phyloP scores from a whole-genome alignment of 495 filamentous ascomycete genomes.

The Antarctomyces pellizariae region DNA sequence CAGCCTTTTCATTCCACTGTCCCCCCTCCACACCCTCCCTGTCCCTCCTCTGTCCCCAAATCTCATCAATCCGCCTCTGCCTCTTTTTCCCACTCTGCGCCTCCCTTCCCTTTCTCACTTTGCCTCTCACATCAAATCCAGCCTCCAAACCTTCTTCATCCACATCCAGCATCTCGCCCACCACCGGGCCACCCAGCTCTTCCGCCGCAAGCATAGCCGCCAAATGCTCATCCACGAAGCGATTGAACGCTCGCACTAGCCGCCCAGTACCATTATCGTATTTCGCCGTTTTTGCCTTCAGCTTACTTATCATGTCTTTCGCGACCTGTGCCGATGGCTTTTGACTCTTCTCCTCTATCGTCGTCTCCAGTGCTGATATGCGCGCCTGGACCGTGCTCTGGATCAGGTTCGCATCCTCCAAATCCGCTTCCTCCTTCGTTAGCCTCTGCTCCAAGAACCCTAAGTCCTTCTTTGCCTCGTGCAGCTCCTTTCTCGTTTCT shows the following conservation, averaged over 20 bases:
- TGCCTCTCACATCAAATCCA: slow-evolving; percentile 51
- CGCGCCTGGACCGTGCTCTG: slow-evolving; percentile 30
- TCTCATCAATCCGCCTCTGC: slow-evolving; percentile 53
- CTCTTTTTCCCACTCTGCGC: slow-evolving; percentile 21
- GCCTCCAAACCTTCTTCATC: slow-evolving; percentile 30
- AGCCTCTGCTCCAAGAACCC: slow-evolving; percentile 27
- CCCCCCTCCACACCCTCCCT: slow-evolving; percentile 14
- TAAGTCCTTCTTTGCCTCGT: slow-evolving; percentile 28
- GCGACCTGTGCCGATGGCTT: slow-evolving; percentile 36
- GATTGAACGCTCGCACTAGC: slow-evolving; percentile 36
- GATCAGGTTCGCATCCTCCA: slow-evolving; percentile 33
- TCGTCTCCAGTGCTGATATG: slow-evolving; percentile 21
- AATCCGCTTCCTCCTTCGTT: slow-evolving; percentile 31
- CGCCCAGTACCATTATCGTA: slow-evolving; percentile 30
- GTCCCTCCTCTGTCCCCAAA: slow-evolving; percentile 28
- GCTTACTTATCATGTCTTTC: slow-evolving; percentile 29
- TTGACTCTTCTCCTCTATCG: slow-evolving; percentile 28
- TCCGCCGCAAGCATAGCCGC: slow-evolving; percentile 69
- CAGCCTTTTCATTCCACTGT: slow-evolving; percentile 32
- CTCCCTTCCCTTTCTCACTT: slow-evolving; percentile 34
- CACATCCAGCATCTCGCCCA: slow-evolving; percentile 47
- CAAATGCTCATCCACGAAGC: slow-evolving; percentile 51
- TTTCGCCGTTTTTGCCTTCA: slow-evolving; percentile 29
- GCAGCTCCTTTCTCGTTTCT: slow-evolving; percentile 35
- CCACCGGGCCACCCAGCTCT: slow-evolving; percentile 64